These are phyloP conservation scores for Gnomoniopsis sp. DNA, from an alignment of 2,329 filamentous ascomycete species.

Conservation along the genomic window DNA sequence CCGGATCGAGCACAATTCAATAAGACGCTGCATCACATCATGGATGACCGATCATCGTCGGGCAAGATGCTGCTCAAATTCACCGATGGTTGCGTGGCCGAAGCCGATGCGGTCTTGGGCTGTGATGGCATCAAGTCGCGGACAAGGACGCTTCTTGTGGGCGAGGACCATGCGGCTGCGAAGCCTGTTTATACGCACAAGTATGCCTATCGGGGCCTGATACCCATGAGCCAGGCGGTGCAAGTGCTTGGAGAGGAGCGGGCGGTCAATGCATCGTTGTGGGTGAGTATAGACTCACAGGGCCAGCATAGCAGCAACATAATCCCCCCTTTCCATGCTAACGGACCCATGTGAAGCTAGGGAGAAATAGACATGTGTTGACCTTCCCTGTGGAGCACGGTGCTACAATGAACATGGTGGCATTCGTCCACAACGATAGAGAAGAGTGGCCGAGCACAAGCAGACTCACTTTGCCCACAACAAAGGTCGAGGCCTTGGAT, in stretches of 20 bases:
- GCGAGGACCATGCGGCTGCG: conserved; percentile 33
- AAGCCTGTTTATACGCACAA: conserved; percentile 50
- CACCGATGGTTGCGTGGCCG: conserved; percentile 25
- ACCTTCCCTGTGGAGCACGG: conserved; percentile 59
- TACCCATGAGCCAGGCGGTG: conserved; percentile 49
- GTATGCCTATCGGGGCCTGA: conserved; percentile 51
- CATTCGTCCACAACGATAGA: conserved; percentile 30
- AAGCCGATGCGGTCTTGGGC: conserved; percentile 41
- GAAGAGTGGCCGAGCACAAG: conserved; percentile 28
- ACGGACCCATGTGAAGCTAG: conserved; percentile 30
- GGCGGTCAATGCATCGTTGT: conserved; percentile 25
- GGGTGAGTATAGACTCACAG: conserved; percentile 19
- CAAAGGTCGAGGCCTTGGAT: conserved; percentile 29
- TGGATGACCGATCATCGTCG: conserved; percentile 21
- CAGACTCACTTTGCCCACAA: conserved; percentile 24
- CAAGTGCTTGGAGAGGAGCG: conserved; percentile 42
- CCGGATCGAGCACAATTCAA: conserved; percentile 22
- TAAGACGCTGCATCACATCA: conserved; percentile 28
- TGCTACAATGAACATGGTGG: conserved; percentile 50
- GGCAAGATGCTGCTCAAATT: conserved; percentile 20
- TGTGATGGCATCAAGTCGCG: conserved; percentile 61
- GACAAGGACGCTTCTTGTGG: conserved; percentile 49
- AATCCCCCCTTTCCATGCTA: neutral
- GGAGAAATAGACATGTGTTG: conserved; percentile 54
- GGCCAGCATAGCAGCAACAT: neutral